Conservation (phyloP, 768 basidiomycete genomes). For the Agrocybe praecox region DNA sequence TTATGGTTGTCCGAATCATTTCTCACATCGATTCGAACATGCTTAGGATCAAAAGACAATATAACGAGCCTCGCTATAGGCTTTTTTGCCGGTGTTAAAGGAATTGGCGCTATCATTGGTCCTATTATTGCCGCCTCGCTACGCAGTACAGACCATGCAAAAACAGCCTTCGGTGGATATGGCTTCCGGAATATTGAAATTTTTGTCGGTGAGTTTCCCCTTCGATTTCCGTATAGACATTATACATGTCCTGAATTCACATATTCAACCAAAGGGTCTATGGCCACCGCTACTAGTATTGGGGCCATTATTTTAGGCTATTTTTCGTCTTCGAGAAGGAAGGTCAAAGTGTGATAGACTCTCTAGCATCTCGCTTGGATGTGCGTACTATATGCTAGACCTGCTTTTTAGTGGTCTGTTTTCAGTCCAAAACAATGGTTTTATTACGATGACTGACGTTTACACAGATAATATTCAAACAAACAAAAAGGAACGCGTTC, state of each 20-base stretch:
- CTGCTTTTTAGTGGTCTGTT: too few species aligned
- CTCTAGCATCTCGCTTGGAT: too few species aligned
- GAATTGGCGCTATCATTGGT: constrained; percentile 9
- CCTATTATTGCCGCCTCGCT: constrained; percentile 10
- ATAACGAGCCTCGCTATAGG: constrained; percentile 12
- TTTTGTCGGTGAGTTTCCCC: constrained; percentile 4
- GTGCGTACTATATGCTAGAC: too few species aligned
- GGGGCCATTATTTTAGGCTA: background rate
- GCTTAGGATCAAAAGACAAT: constrained; percentile 1
- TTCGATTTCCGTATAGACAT: background rate
- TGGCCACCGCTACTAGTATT: background rate
- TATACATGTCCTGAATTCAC: background rate
- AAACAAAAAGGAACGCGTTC: too few species aligned
- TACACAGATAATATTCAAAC: too few species aligned
- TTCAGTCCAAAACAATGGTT: too few species aligned
- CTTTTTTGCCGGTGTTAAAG: constrained; percentile 9
- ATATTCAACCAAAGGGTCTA: background rate
- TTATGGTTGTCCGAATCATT: too few species aligned
- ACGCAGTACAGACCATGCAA: constrained; percentile 5
- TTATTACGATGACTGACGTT: too few species aligned
- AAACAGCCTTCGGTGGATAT: constrained; percentile 8
- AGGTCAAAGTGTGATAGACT: background rate
- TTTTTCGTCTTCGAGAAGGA: background rate
- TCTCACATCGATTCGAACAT: background rate
- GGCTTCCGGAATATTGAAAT: constrained; percentile 12